Evolutionary conservation across 2,329 filamentous ascomycete species (phyloP), one percentile per base, ranked within the genome.

Genomic region (Scolecobasidium constrictum): DNA sequence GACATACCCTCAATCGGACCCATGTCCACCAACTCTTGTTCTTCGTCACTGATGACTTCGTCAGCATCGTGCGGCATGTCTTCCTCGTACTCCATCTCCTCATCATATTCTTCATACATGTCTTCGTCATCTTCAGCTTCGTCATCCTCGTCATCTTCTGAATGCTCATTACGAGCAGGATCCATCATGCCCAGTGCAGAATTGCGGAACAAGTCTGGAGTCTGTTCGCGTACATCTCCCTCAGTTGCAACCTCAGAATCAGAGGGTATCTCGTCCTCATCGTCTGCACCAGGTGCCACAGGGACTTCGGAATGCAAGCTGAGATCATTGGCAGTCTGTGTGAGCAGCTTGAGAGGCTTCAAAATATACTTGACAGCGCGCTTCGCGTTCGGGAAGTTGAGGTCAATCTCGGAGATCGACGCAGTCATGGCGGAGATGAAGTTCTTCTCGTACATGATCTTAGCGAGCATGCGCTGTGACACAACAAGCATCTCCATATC

Each of bases 401-500:
- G 75, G 58, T 95, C 92, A 46, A 98, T 83, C 54, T 98, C 93
- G 15, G 92, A 86, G 52, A 98, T 88, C 1, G 93, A 94, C 11
- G 81, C 77, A 2, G 92, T 96, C 46, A 98, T 66, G 38, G 90
- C 83, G 18, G 84, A 77, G 47, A 96, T 81, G 58, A 92, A 94
- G 44, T 93, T 87, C 66, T 96, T 98, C 64, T 98, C 92, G 54
- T 94, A 96, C 92, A 98, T 98, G 47, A 95, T 78, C 51, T 87
- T 86, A 23, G 86, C 82, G 51, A 98, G 75, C 56, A 94, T 87
- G 53, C 83, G 80, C 49, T 88, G 83, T 5, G 87, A 88, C 35
- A 50, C 71, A 54, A 43, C 47, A 43, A 49, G 44, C 42, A 45
- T 50, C 37, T 48, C 54, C n/a, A 44, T 26, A 5, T 37, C 41